Percentiles rank a stretch among this genome's conserved stretches.
These are phyloP conservation scores for Ambrosia hybrid DNA, from an alignment of 140 eudicot species.

Conservation along the genomic window DNA sequence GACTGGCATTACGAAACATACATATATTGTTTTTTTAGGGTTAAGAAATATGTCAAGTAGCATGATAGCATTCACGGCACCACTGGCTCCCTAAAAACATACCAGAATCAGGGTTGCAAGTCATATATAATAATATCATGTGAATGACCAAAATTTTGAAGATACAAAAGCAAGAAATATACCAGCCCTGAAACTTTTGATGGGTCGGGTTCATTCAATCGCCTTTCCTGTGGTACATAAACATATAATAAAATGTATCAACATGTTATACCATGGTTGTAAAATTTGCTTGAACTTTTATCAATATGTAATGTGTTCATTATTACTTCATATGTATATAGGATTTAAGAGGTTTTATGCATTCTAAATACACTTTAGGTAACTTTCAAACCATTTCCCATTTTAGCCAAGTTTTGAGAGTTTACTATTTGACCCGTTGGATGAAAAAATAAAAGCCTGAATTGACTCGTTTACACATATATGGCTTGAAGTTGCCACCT, in stretches of 20 bases:
- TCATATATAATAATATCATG: background rate
- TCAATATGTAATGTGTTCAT: background rate
- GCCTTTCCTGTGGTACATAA: slow-evolving; percentile 41
- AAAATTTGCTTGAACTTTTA: background rate
- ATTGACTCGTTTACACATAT: background rate
- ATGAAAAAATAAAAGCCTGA: background rate
- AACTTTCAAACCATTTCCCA: background rate
- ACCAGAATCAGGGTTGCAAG: slow-evolving; percentile 4
- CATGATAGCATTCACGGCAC: slow-evolving; percentile 90
- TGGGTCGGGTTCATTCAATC: slow-evolving; percentile 39
- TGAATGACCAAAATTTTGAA: background rate
- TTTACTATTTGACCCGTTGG: too few species aligned
- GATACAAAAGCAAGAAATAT: slow-evolving; percentile 19
- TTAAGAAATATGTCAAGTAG: slow-evolving; percentile 78
- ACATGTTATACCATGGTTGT: background rate
- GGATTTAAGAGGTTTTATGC: background rate
- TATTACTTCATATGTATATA: background rate
- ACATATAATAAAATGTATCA: slow-evolving; percentile 13
- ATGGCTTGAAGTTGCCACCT: too few species aligned
- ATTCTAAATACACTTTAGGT: background rate
- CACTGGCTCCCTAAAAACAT: slow-evolving; percentile 78
- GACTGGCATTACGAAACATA: too few species aligned
- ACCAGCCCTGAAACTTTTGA: slow-evolving; percentile 69
- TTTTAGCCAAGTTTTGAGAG: background rate
- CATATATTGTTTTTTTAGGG: slow-evolving; percentile 65